A percentile compares a stretch with the other conserved stretches of the same genome.
Evolutionary conservation across 1,284 basidiomycete genomes (phyloP).

Genomic region (Polyporus tsugae): DNA sequence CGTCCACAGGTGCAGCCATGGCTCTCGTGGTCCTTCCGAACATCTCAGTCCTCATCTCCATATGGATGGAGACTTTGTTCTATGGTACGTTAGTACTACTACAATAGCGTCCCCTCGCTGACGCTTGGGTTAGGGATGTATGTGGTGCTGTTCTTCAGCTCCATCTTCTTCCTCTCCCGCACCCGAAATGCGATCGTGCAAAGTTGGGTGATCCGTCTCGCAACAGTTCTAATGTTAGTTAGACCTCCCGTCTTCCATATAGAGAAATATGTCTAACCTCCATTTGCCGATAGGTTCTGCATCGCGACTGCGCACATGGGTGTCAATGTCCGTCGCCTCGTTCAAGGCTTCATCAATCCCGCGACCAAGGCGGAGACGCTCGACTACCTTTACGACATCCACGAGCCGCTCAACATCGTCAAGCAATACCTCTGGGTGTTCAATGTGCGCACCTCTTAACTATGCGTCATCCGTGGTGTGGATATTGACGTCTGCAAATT

Average conservation of each 20-base stretch:
- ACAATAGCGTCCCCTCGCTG: not conserved
- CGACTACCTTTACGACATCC: constrained; percentile 8
- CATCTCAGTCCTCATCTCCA: not conserved
- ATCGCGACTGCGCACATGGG: constrained; percentile 8
- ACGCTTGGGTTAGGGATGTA: constrained; percentile 1
- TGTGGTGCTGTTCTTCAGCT: constrained; percentile 8
- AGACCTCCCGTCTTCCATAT: not conserved
- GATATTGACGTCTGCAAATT: not conserved
- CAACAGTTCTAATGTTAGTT: constrained; percentile 2
- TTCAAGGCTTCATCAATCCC: constrained; percentile 6
- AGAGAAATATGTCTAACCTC: not conserved
- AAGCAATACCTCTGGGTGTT: constrained; percentile 10
- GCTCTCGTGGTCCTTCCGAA: not conserved
- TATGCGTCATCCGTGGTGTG: not conserved
- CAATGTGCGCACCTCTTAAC: not conserved
- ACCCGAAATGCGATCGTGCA: constrained; percentile 2
- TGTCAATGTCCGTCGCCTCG: constrained; percentile 5
- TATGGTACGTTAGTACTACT: not conserved
- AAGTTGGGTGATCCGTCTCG: constrained; percentile 4
- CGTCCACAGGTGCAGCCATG: not conserved
- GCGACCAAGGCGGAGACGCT: constrained; percentile 4
- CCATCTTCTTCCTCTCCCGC: constrained; percentile 3
- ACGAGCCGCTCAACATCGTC: constrained; percentile 6
- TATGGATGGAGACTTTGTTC: not conserved
- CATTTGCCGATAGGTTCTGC: not conserved